phyloP scores from a whole-genome alignment of 441 rosid genomes.

The Lepidium campestre region DNA sequence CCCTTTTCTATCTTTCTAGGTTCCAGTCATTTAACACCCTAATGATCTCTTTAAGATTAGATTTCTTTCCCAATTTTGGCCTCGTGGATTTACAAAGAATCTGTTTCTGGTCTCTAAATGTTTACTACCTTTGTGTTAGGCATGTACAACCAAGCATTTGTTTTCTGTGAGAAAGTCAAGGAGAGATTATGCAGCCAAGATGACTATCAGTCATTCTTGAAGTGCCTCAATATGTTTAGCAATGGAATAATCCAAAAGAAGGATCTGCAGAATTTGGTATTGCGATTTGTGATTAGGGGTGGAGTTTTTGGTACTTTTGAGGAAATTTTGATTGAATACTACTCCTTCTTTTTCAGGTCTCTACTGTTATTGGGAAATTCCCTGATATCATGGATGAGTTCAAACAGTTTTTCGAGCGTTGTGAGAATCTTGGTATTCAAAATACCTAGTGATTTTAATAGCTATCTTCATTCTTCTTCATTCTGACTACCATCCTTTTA shows the following conservation, averaged over 20 bases:
- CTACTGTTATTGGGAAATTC: conserved; percentile 79
- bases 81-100: neutral
- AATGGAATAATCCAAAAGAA: conserved; percentile 68
- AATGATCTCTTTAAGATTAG: neutral
- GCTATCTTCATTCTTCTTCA: conserved; percentile 10
- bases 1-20: neutral
- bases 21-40: neutral
- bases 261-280: conserved; percentile 79
- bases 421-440: conserved; percentile 72
- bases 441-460: conserved; percentile 15
- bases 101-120: conserved; percentile 4
- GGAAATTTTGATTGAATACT: neutral
- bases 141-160: conserved; percentile 65
- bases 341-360: conserved; percentile 45
- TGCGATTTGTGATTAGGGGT: conserved; percentile 7
- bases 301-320: neutral
- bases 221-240: conserved; percentile 81
- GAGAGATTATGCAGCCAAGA: conserved; percentile 78
- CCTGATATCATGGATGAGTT: conserved; percentile 93
- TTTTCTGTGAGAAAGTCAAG: conserved; percentile 92
- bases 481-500: conserved; percentile 18
- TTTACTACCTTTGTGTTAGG: conserved; percentile 43
- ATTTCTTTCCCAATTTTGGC: neutral
- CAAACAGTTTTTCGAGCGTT: conserved; percentile 72
- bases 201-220: conserved; percentile 89